Conservation (phyloP, 139 green algal genomes). For the Chlorella sp. region DNA sequence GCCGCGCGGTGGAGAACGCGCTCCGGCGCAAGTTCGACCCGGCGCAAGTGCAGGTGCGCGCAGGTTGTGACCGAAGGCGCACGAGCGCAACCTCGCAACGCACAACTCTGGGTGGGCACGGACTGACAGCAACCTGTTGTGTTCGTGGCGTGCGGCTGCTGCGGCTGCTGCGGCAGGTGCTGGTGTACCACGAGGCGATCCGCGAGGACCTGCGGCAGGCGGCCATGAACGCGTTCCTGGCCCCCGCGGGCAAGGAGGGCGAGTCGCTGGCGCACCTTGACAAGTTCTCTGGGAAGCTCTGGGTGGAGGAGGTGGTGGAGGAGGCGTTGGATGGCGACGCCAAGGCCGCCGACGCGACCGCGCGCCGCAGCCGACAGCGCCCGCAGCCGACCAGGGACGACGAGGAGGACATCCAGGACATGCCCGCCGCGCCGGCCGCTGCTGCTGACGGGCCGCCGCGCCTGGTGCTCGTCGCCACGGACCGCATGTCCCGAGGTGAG, state of each 20-base stretch:
- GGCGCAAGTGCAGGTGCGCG: neutral
- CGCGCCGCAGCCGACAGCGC: no score
- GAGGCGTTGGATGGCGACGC: no score
- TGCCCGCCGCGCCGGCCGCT: neutral
- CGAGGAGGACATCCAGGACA: neutral
- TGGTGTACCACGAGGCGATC: constrained; percentile 85
- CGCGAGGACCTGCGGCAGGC: constrained; percentile 33
- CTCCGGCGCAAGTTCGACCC: constrained; percentile 43
- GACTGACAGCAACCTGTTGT: no score
- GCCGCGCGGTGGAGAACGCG: constrained; percentile 85
- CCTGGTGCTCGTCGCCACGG: constrained; percentile 33
- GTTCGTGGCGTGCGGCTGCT: neutral
- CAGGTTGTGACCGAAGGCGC: no score
- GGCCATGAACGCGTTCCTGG: constrained; percentile 62
- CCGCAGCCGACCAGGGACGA: neutral
- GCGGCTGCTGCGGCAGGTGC: constrained; percentile 26
- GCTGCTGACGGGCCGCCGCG: neutral
- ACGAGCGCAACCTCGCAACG: no score
- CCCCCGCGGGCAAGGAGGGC: constrained; percentile 9
- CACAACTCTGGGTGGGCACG: no score
- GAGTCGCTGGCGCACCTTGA: neutral
- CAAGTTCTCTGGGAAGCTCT: neutral
- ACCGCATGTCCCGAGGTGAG: constrained; percentile 38
- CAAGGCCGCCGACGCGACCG: no score
- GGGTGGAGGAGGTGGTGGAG: no score